Evolutionary conservation across 495 filamentous ascomycete species (phyloP), one percentile per base, ranked within the genome.

Genomic region (Penicillium maclennaniae): DNA sequence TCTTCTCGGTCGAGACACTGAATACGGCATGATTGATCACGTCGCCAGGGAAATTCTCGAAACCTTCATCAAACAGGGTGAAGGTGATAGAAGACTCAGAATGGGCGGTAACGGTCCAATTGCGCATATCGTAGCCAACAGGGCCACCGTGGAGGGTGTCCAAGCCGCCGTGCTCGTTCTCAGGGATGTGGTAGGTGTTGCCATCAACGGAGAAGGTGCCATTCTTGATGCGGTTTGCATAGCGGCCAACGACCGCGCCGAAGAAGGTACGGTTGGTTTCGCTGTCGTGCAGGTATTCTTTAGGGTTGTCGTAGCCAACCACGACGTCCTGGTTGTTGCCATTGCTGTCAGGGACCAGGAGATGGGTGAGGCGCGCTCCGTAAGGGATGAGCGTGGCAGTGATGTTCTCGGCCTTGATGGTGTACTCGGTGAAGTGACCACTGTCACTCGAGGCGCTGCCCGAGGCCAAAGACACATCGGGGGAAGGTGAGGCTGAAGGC

Each of bases 211-310:
- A 77, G 62, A 93, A 95, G 8, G 82, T 87, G 55, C 83, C 84
- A 68, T 93, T 93, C 77, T 87, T 89, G 71, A 93, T 95, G 28
- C 87, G 84, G 69, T 95, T 92, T 39, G 88, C 88, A 61, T 92
- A 92, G 16, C 88, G 85, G 34, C 89, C 89, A 6, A 84, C 86
- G n/a, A 89, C 80, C 7, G 84, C 76, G 39, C 88, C 88, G 53
- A 88, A 86, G 74, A 86, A 88, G 44, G 87, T 87, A 70, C 88
- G 87, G 46, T 81, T 76, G 36, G 67, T 69, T 56, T 91, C 81
- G 23, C 64, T 66, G 59, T 92, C 87, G 31, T 81, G 69, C 7
- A 75, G 61, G 64, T 93, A 95, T 48, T 86, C 76, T 36, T 67
- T 82, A 20, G 87, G 85, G 60, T 92, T 87, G 64, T 93, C 89